Percentiles rank a stretch among this genome's conserved stretches.
phyloP scores from a whole-genome alignment of 2,329 filamentous ascomycete genomes.

The Boeremia lycopersici region DNA sequence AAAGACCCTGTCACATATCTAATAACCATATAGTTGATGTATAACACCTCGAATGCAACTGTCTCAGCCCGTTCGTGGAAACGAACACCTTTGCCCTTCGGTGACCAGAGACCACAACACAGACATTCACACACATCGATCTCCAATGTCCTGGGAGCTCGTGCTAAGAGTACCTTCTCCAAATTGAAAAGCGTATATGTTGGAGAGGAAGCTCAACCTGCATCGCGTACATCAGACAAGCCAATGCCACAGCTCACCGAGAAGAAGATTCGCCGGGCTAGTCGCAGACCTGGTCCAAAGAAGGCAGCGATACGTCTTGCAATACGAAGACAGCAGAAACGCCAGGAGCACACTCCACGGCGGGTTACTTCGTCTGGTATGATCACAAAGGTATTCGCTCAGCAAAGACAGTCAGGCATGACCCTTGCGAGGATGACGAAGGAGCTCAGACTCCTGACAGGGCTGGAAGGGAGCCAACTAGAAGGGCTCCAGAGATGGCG shows the following conservation, averaged over 20 bases:
- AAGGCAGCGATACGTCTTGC: not conserved
- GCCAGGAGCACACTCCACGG: too few species aligned
- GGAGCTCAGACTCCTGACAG: not conserved
- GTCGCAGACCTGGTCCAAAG: not conserved
- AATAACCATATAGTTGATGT: slow-evolving; percentile 5
- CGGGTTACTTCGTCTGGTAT: too few species aligned
- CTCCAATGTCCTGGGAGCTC: not conserved
- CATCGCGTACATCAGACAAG: not conserved
- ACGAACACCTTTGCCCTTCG: not conserved
- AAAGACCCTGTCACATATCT: not conserved
- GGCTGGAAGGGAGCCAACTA: not conserved
- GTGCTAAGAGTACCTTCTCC: not conserved
- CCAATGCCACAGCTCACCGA: not conserved
- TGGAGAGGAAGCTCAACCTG: not conserved
- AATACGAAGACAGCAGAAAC: too few species aligned
- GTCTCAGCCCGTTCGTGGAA: not conserved
- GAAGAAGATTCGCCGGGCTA: not conserved
- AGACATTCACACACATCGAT: not conserved
- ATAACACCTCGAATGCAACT: not conserved
- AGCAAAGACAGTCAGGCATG: not conserved
- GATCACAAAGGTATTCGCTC: not conserved
- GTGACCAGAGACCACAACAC: not conserved
- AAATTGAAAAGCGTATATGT: not conserved
- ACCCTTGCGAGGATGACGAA: not conserved
- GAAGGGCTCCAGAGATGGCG: not conserved